Evolutionary conservation across 306 rosid genomes (phyloP).

Genomic region (Trifolium fragiferum): DNA sequence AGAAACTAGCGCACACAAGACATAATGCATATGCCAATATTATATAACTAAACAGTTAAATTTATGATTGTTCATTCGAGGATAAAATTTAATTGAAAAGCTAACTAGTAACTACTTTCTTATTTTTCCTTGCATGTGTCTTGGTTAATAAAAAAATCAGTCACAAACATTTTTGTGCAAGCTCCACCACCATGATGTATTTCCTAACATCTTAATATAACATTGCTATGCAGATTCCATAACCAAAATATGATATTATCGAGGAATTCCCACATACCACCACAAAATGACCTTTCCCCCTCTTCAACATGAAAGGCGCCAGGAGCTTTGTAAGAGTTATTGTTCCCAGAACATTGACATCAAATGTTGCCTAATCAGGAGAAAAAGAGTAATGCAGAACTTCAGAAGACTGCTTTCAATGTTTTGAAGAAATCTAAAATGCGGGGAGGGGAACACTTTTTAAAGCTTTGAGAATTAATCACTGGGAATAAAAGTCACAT

Average conservation of each 20-base stretch:
- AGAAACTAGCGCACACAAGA: conserved; percentile 16
- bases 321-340: conserved; percentile 80
- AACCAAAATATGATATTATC: conserved; percentile 31
- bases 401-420: conserved; percentile 37
- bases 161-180: conserved; percentile 36
- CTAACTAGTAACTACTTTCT: conserved; percentile 12
- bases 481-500: conserved; percentile 26
- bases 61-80: conserved; percentile 21
- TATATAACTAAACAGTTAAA: conserved; percentile 30
- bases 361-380: conserved; percentile 71
- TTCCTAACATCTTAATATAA: conserved; percentile 30
- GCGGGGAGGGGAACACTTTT: not conserved
- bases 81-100: conserved; percentile 14
- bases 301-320: conserved; percentile 85
- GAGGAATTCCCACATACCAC: conserved; percentile 69
- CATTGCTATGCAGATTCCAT: conserved; percentile 23
- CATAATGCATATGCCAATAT: conserved; percentile 19
- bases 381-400: conserved; percentile 38
- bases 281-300: conserved; percentile 93
- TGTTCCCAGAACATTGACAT: conserved; percentile 92
- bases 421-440: conserved; percentile 11
- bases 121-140: conserved; percentile 13
- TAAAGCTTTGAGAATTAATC: conserved; percentile 25
- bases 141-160: conserved; percentile 31
- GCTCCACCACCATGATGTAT: conserved; percentile 21